Conservation (phyloP, 768 basidiomycete genomes). For the Phanerochaete carnosa region DNA sequence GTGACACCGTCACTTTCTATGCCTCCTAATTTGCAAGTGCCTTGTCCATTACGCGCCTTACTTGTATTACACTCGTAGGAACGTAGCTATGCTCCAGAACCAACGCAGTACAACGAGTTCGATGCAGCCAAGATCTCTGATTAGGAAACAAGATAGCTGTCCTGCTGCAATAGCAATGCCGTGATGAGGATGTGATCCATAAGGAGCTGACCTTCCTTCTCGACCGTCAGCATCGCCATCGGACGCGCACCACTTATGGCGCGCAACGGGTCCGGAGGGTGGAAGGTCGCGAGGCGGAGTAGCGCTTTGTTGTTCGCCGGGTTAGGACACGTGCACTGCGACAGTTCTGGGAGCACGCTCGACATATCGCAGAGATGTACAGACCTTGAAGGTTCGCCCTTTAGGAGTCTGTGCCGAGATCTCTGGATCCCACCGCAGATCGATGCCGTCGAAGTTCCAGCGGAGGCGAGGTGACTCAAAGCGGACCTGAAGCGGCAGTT, state of each 20-base stretch:
- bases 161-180: not conserved
- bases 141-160: not conserved
- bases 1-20: no score
- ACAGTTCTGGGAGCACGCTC: not conserved
- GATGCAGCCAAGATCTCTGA: no score
- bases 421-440: not conserved
- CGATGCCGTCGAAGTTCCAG: not conserved
- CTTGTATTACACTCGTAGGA: no score
- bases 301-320: not conserved
- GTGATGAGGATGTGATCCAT: not conserved
- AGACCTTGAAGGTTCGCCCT: not conserved
- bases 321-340: not conserved
- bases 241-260: not conserved
- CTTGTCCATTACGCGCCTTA: no score
- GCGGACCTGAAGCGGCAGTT: not conserved
- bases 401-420: not conserved
- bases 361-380: not conserved
- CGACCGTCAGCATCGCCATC: not conserved
- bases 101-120: no score
- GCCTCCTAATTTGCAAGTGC: no score
- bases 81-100: no score
- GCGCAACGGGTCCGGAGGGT: not conserved
- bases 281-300: not conserved
- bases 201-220: not conserved
- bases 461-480: not conserved